Evolutionary conservation across 805 yeast genomes (phyloP).

Genomic region (Priceomyces castillae): DNA sequence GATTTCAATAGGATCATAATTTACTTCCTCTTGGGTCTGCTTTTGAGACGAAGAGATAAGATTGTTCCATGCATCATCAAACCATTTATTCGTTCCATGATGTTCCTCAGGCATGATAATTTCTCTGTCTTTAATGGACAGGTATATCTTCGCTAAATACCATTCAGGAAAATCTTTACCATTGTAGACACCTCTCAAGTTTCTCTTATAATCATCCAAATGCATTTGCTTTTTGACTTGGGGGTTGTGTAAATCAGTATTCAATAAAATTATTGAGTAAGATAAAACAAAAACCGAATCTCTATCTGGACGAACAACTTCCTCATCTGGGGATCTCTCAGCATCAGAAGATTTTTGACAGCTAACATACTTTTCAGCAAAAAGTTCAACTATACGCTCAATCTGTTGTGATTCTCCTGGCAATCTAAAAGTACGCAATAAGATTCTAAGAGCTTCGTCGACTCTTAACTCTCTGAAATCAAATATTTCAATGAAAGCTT

Average conservation of each 20-base stretch:
- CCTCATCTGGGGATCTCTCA: slow-evolving; percentile 28
- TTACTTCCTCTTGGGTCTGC: slow-evolving; percentile 25
- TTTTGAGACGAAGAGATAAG: slow-evolving; percentile 50
- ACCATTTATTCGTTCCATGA: slow-evolving; percentile 87
- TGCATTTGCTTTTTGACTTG: slow-evolving; percentile 91
- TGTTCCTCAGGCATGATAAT: slow-evolving; percentile 98
- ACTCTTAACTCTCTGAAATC: slow-evolving; percentile 79
- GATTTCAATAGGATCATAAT: slow-evolving; percentile 21
- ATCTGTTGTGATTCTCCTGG: slow-evolving; percentile 99
- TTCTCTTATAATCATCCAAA: slow-evolving; percentile 73
- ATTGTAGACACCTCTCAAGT: slow-evolving; percentile 76
- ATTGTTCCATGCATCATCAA: slow-evolving; percentile 82
- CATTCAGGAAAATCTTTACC: slow-evolving; percentile 78
- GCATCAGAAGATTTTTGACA: slow-evolving; percentile 40
- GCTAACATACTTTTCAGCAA: slow-evolving; percentile 74
- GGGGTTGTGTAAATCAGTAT: slow-evolving; percentile 92
- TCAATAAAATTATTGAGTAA: slow-evolving; percentile 89
- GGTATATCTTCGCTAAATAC: slow-evolving; percentile 78
- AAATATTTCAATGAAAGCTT: slow-evolving; percentile 63
- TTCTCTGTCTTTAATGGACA: slow-evolving; percentile 78
- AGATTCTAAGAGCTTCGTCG: slow-evolving; percentile 85
- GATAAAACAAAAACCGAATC: slow-evolving; percentile 89
- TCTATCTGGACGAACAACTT: slow-evolving; percentile 62
- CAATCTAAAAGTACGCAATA: slow-evolving; percentile 79
- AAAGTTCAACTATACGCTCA: slow-evolving; percentile 84